Conservation (phyloP, 1,284 basidiomycete species). For the Rhodofomes roseus region DNA sequence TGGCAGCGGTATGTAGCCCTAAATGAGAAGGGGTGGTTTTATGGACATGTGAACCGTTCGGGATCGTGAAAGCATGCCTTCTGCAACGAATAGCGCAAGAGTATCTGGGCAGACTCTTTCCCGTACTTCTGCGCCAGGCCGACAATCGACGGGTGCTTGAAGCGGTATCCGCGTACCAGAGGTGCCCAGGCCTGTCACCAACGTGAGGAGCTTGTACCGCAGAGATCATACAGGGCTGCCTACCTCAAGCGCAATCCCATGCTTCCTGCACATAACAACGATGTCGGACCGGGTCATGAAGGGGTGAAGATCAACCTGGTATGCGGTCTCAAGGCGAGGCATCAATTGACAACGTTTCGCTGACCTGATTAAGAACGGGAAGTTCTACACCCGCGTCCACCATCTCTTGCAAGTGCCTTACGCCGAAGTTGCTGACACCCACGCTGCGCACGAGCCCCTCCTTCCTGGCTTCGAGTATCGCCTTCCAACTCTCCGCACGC, state of each 20-base stretch:
- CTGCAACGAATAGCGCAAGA: constrained; percentile 77
- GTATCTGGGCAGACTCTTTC: constrained; percentile 64
- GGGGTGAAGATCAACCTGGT: constrained; percentile 63
- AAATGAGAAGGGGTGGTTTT: neutral
- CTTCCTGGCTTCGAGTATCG: constrained; percentile 52
- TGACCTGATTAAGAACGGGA: constrained; percentile 67
- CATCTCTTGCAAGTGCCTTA: constrained; percentile 63
- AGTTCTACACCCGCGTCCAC: constrained; percentile 44
- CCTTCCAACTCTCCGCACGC: constrained; percentile 54
- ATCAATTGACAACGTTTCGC: neutral
- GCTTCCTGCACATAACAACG: constrained; percentile 53
- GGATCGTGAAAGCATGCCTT: constrained; percentile 42
- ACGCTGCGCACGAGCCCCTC: constrained; percentile 61
- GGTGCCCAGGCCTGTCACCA: constrained; percentile 48
- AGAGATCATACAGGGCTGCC: constrained; percentile 25
- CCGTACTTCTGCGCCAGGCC: constrained; percentile 46
- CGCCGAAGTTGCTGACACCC: constrained; percentile 70
- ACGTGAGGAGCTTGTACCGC: neutral
- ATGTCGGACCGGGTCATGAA: constrained; percentile 69
- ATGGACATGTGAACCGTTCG: neutral
- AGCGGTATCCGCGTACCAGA: constrained; percentile 47
- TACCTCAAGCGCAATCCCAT: constrained; percentile 66
- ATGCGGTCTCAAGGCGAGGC: neutral
- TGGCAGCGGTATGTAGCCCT: constrained; percentile 57
- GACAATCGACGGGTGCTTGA: constrained; percentile 44